phyloP scores from a whole-genome alignment of 1,284 basidiomycete genomes.

The Malassezia caprae region DNA sequence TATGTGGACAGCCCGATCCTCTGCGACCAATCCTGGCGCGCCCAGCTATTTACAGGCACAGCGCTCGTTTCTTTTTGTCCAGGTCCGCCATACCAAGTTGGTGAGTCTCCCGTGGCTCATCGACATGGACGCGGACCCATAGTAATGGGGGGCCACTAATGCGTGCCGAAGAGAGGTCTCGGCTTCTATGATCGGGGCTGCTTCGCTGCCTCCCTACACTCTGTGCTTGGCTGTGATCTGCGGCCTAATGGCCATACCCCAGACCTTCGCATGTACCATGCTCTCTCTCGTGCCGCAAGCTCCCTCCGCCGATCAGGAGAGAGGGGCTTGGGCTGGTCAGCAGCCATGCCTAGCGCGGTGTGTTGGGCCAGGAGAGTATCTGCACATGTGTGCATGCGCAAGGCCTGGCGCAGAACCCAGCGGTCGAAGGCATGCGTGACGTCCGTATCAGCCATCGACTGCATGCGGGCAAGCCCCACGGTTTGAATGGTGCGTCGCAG shows the following conservation, averaged over 20 bases:
- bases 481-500: neutral
- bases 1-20: slow-evolving; percentile 4
- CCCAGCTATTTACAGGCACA: neutral
- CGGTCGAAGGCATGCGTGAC: neutral
- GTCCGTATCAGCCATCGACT: neutral
- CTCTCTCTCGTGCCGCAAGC: slow-evolving; percentile 1
- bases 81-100: slow-evolving; percentile 19
- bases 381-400: neutral
- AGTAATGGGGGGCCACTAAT: slow-evolving; percentile 18
- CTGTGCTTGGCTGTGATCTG: neutral
- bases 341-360: neutral
- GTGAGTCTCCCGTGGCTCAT: slow-evolving; percentile 10
- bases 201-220: slow-evolving; percentile 19
- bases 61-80: neutral
- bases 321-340: neutral
- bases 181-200: slow-evolving; percentile 11
- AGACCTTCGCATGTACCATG: slow-evolving; percentile 5
- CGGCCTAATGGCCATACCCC: neutral
- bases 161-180: slow-evolving; percentile 9
- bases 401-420: neutral
- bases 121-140: slow-evolving; percentile 18
- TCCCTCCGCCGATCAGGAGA: neutral
- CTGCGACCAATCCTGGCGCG: neutral
- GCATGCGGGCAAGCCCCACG: neutral
- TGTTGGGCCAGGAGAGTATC: neutral